Conservation (phyloP, 1,284 basidiomycete genomes). For the Flammula alnicola region DNA sequence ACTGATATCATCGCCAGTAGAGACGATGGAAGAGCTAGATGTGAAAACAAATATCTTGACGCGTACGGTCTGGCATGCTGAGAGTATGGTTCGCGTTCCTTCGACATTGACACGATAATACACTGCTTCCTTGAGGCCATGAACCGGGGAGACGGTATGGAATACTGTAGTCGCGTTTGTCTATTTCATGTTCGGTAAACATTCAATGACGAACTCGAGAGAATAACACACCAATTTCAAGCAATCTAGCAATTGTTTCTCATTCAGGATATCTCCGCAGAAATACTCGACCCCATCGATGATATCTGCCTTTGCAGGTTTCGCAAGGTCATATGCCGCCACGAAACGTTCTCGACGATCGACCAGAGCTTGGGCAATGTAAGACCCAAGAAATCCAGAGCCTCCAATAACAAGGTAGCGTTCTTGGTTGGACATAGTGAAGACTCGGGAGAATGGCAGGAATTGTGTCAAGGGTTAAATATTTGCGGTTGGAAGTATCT, state of each 20-base stretch:
- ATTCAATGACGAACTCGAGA: not conserved
- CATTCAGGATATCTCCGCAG: constrained; percentile 49
- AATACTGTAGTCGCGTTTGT: constrained; percentile 43
- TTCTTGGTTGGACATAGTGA: too few species aligned
- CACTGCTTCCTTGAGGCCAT: constrained; percentile 40
- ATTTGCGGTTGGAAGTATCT: too few species aligned
- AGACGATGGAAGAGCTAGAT: constrained; percentile 58
- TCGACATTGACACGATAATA: constrained; percentile 63
- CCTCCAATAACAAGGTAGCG: constrained; percentile 48
- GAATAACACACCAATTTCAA: constrained; percentile 42
- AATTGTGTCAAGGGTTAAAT: too few species aligned
- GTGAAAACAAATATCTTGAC: constrained; percentile 63
- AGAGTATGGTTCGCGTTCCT: constrained; percentile 56
- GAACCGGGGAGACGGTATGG: constrained; percentile 66
- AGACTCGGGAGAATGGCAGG: too few species aligned
- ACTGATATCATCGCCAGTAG: constrained; percentile 21
- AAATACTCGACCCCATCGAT: constrained; percentile 44
- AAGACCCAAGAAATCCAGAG: constrained; percentile 54
- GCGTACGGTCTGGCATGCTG: constrained; percentile 41
- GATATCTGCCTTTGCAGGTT: constrained; percentile 46
- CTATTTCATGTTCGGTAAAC: constrained; percentile 19
- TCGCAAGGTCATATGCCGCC: constrained; percentile 51
- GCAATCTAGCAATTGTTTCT: constrained; percentile 41
- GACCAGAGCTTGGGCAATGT: constrained; percentile 50
- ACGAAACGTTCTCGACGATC: constrained; percentile 41